phyloP scores from a whole-genome alignment of 2,329 filamentous ascomycete genomes.

The Stagonosporopsis cucurbitacearum region DNA sequence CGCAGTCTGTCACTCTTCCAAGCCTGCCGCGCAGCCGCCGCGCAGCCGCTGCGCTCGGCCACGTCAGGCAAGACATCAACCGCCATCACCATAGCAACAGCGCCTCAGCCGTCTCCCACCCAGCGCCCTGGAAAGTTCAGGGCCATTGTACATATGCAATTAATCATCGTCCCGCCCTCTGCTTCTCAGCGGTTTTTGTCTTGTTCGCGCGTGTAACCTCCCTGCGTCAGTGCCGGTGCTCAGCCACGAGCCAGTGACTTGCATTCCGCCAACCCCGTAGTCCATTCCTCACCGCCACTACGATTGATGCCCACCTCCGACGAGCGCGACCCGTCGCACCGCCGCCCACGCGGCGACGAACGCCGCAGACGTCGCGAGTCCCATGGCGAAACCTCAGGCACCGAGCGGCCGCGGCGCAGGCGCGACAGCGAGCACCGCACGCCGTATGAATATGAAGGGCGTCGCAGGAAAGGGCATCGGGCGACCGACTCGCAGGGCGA shows the following conservation, averaged over 20 bases:
- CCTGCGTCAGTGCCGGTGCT: neutral
- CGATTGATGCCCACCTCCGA: constrained; percentile 14
- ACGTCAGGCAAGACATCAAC: constrained; percentile 37
- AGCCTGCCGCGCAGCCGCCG: constrained; percentile 17
- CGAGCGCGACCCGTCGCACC: constrained; percentile 27
- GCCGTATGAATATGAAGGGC: constrained; percentile 35
- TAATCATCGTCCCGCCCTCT: constrained; percentile 6
- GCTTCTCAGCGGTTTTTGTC: neutral
- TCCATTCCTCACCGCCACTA: constrained; percentile 8
- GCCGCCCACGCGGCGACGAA: constrained; percentile 36
- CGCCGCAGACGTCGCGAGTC: constrained; percentile 40
- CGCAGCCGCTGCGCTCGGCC: constrained; percentile 29
- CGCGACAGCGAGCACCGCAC: constrained; percentile 29
- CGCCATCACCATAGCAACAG: constrained; percentile 41
- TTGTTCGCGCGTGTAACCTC: constrained; percentile 8
- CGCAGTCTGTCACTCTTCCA: constrained; percentile 2
- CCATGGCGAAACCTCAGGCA: constrained; percentile 31
- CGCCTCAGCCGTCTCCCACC: constrained; percentile 25
- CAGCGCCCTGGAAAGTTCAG: constrained; percentile 1
- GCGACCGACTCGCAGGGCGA: constrained; percentile 51
- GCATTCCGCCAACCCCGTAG: constrained; percentile 27
- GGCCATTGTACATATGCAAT: constrained; percentile 37
- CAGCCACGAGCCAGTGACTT: constrained; percentile 4
- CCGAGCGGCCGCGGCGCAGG: constrained; percentile 27
- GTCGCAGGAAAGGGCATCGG: constrained; percentile 45